Conservation (phyloP, 1,284 basidiomycete species). For the Moesziomyces antarcticus region DNA sequence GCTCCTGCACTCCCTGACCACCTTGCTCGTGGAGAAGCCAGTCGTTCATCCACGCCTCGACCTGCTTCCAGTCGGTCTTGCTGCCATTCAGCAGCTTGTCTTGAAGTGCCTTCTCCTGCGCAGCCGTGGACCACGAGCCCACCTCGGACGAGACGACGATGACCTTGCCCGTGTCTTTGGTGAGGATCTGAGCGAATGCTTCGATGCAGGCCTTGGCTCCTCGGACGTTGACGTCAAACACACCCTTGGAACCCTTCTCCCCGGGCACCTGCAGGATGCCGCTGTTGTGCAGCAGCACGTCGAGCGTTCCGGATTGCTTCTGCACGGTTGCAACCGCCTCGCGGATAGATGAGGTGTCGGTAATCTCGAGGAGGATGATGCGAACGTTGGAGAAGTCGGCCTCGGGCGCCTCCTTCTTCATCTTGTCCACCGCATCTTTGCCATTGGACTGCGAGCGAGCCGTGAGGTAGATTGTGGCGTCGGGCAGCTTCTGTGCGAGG, state of each 20-base stretch:
- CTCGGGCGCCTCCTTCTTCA: slow-evolving; percentile 1
- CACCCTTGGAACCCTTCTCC: not conserved
- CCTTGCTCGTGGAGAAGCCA: slow-evolving; percentile 3
- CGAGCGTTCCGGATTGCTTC: slow-evolving; percentile 8
- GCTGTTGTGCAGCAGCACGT: slow-evolving; percentile 19
- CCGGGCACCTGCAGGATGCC: slow-evolving; percentile 5
- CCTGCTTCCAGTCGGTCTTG: not conserved
- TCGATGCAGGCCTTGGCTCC: slow-evolving; percentile 11
- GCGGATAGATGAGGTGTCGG: slow-evolving; percentile 7
- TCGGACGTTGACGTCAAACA: slow-evolving; percentile 12
- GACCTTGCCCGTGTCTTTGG: slow-evolving; percentile 2
- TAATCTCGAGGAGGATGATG: slow-evolving; percentile 8
- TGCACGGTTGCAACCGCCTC: slow-evolving; percentile 10
- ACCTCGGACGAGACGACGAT: slow-evolving; percentile 25
- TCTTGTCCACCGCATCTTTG: slow-evolving; percentile 16
- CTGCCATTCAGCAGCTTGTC: slow-evolving; percentile 3
- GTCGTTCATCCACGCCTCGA: slow-evolving; percentile 12
- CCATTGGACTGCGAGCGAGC: slow-evolving; percentile 21
- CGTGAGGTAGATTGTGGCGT: slow-evolving; percentile 7
- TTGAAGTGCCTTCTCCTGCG: not conserved
- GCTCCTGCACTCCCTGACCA: not conserved
- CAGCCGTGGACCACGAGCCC: slow-evolving; percentile 5
- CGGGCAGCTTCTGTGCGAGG: slow-evolving; percentile 11
- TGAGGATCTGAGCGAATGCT: slow-evolving; percentile 4
- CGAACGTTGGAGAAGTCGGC: slow-evolving; percentile 11